Base-by-base conservation (phyloP, 139 green algal species). In the Zygnema circumcarinatum region DNA sequence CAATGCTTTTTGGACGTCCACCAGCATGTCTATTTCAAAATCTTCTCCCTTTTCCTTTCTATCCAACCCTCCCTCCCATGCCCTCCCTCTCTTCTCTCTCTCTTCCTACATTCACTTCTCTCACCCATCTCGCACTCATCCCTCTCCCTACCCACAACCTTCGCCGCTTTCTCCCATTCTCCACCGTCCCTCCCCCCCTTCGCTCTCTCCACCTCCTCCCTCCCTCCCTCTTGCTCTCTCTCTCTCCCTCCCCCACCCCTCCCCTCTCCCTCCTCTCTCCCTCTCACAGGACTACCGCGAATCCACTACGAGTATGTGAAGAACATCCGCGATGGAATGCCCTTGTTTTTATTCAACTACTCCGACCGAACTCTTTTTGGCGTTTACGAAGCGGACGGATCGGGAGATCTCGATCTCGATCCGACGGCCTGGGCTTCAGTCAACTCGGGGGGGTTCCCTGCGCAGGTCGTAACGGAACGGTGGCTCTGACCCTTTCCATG, bases 301-400 rank as follows among this genome's bases (percentile, higher is more conserved):
- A 68, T 84, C 20, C 93, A 95, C 81, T 91, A 88, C 52, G 85
- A 67, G 75, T 95, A 95, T 81, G 93, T 95, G 38, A 86, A 93
- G 52, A 74, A 93, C 81, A 92, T 95, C 0, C 39, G 39, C 0
- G 47, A 56, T 0, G 92, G 93, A 75, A 92, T 95, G 92, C 93
- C 91, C 0, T 74, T 94, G 0, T 95, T 94, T 67, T 80, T 95
- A 2, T 95, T 92, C 89, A 95, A 94, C 91, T 94, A 94, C 76
- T 74, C 73, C 21, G 78, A 88, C 76, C 82, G 85, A 41, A 83
- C 87, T 76, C 73, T 95, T 81, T 84, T 94, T 67, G 93, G 93
- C 67, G 92, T 95, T 67, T 95, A 92, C 73, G 74, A 86, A 47
- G 87, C 93, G 1, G 72, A 67, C 0, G 80, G 68, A 0, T 79